These are phyloP conservation scores for Thalassiosira sp. DNA, from an alignment of 352 stramenopile genomes.

Conservation along the genomic window DNA sequence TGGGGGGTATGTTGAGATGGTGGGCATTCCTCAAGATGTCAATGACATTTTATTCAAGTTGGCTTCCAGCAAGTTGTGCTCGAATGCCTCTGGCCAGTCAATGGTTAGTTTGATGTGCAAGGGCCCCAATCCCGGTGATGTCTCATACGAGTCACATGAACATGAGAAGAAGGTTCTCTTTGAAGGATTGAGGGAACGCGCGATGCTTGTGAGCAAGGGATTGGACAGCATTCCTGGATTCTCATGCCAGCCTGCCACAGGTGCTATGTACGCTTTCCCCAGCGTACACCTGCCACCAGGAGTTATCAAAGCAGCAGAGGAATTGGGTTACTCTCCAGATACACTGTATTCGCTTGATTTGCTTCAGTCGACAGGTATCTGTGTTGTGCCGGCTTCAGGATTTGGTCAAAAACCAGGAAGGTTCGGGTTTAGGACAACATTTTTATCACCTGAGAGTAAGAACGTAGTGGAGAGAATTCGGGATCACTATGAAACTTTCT, in stretches of 20 bases:
- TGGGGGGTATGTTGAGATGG: slow-evolving; percentile 94
- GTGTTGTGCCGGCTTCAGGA: slow-evolving; percentile 96
- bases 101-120: slow-evolving; percentile 97
- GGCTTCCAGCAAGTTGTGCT: slow-evolving; percentile 94
- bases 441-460: slow-evolving; percentile 95
- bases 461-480: slow-evolving; percentile 93
- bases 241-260: slow-evolving; percentile 93
- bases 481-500: slow-evolving; percentile 95
- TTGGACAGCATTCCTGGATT: slow-evolving; percentile 94
- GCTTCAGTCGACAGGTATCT: slow-evolving; percentile 95
- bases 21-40: slow-evolving; percentile 90
- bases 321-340: slow-evolving; percentile 87
- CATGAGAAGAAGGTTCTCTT: slow-evolving; percentile 90
- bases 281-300: slow-evolving; percentile 87
- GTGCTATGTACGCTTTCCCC: slow-evolving; percentile 98
- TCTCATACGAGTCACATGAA: slow-evolving; percentile 89
- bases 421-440: slow-evolving; percentile 98
- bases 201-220: slow-evolving; percentile 89
- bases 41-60: slow-evolving; percentile 98
- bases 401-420: slow-evolving; percentile 96
- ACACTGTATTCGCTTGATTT: slow-evolving; percentile 96
- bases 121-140: slow-evolving; percentile 88
- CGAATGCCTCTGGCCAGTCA: slow-evolving; percentile 94
- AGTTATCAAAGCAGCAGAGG: slow-evolving; percentile 77
- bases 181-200: slow-evolving; percentile 87